A percentile compares a stretch with the other conserved stretches of the same genome.
Evolutionary conservation across 1,284 basidiomycete genomes (phyloP).

Genomic region (Fomitopsis palustris): DNA sequence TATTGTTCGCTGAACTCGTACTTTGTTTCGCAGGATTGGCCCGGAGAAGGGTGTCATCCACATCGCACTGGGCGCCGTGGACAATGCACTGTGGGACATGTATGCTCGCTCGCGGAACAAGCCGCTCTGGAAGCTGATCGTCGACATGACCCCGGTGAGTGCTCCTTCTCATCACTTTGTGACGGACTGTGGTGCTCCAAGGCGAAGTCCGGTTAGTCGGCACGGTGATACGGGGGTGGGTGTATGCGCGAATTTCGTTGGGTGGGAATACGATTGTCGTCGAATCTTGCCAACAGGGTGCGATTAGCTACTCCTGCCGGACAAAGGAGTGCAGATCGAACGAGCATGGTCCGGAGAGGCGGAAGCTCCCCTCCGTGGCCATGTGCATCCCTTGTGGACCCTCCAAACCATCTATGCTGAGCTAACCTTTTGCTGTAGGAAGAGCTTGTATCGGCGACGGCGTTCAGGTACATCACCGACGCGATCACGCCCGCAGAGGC

Average conservation of each 20-base stretch:
- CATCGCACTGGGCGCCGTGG: conserved; percentile 76
- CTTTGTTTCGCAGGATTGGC: conserved; percentile 58
- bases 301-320: not conserved
- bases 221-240: not conserved
- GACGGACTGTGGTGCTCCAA: not conserved
- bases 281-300: not conserved
- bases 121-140: conserved; percentile 83
- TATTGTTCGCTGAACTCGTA: not conserved
- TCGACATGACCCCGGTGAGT: conserved; percentile 77
- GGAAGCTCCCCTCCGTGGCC: not conserved
- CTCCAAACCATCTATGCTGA: not conserved
- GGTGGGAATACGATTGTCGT: not conserved
- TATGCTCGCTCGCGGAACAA: conserved; percentile 74
- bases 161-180: not conserved
- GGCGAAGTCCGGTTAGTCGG: not conserved
- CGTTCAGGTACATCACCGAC: conserved; percentile 93
- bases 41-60: conserved; percentile 89
- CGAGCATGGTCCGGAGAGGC: not conserved
- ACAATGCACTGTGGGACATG: conserved; percentile 84
- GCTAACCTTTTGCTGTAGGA: conserved; percentile 44
- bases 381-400: not conserved
- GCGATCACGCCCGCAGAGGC: conserved; percentile 91
- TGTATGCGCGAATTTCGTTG: not conserved
- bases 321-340: not conserved
- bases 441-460: conserved; percentile 80